These are phyloP conservation scores for Podaxis sp. DNA, from an alignment of 768 basidiomycete genomes.

Conservation along the genomic window DNA sequence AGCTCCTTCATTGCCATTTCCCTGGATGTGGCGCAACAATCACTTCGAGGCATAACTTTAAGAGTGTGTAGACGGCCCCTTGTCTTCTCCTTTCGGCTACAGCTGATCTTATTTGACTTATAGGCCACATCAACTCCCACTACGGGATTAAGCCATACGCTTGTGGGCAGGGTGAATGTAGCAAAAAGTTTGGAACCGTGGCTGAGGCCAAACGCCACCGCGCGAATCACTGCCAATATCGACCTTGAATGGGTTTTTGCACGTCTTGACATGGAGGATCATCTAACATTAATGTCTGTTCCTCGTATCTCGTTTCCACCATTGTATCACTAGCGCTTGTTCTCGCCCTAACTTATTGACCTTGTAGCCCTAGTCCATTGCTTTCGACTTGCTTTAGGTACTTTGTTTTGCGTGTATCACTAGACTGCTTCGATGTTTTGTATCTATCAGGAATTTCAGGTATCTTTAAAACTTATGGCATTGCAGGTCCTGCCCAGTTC, in stretches of 20 bases:
- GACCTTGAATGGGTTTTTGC: not conserved
- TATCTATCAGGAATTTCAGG: not conserved
- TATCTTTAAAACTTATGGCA: not conserved
- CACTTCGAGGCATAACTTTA: conserved; percentile 8
- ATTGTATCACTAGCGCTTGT: not conserved
- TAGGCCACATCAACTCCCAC: conserved; percentile 6
- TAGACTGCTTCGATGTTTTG: not conserved
- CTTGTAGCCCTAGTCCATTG: not conserved
- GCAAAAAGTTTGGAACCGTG: conserved; percentile 1
- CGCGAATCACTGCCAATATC: conserved; percentile 1
- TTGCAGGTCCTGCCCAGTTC: not conserved
- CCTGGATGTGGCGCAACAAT: conserved; percentile 8
- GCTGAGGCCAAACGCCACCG: conserved; percentile 10
- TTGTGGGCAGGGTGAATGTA: conserved; percentile 4
- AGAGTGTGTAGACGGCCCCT: not conserved
- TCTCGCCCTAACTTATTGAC: not conserved
- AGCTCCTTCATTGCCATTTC: not conserved
- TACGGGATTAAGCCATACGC: not conserved
- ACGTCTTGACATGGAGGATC: not conserved
- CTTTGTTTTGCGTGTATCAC: not conserved
- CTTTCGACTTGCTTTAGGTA: not conserved
- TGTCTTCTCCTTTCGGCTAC: not conserved
- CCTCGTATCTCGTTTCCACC: not conserved
- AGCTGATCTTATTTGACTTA: not conserved
- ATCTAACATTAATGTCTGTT: not conserved